phyloP scores from a whole-genome alignment of 495 filamentous ascomycete genomes.

The Cercophora sp. region DNA sequence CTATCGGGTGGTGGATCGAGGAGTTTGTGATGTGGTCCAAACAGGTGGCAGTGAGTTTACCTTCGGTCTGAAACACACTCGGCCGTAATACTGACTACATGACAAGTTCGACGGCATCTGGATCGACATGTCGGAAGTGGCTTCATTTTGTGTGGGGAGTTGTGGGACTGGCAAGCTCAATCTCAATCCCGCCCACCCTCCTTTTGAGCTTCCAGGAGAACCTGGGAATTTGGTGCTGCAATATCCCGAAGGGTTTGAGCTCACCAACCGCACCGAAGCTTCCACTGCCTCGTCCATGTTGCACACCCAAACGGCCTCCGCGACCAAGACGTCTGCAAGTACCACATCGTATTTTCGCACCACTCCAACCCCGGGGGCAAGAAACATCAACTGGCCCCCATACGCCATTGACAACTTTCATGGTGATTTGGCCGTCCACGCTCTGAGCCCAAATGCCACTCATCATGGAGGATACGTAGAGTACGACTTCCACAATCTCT shows the following conservation, averaged over 20 bases:
- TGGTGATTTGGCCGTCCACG: conserved; percentile 69
- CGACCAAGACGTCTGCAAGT: conserved; percentile 41
- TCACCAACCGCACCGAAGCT: conserved; percentile 68
- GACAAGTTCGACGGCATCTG: conserved; percentile 73
- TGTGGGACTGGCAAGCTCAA: conserved; percentile 67
- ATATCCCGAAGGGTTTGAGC: conserved; percentile 70
- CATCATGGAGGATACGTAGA: conserved; percentile 66
- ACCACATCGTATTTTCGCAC: conserved; percentile 53
- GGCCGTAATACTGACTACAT: neutral
- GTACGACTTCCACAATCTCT: conserved; percentile 80
- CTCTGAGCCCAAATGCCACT: conserved; percentile 73
- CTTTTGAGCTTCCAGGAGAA: conserved; percentile 63
- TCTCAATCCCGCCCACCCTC: conserved; percentile 66
- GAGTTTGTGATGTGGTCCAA: conserved; percentile 59
- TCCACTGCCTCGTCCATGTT: conserved; percentile 49
- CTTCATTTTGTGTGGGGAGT: conserved; percentile 77
- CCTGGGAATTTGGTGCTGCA: conserved; percentile 55
- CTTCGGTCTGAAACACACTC: neutral
- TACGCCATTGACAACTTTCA: conserved; percentile 80
- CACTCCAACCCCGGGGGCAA: conserved; percentile 62
- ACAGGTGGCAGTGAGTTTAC: conserved; percentile 41
- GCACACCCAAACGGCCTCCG: conserved; percentile 26
- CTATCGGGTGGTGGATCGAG: conserved; percentile 66
- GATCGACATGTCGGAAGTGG: conserved; percentile 81
- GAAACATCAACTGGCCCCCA: conserved; percentile 75